phyloP scores from a whole-genome alignment of 1,284 basidiomycete genomes.

The Cryptococcus hybrid region DNA sequence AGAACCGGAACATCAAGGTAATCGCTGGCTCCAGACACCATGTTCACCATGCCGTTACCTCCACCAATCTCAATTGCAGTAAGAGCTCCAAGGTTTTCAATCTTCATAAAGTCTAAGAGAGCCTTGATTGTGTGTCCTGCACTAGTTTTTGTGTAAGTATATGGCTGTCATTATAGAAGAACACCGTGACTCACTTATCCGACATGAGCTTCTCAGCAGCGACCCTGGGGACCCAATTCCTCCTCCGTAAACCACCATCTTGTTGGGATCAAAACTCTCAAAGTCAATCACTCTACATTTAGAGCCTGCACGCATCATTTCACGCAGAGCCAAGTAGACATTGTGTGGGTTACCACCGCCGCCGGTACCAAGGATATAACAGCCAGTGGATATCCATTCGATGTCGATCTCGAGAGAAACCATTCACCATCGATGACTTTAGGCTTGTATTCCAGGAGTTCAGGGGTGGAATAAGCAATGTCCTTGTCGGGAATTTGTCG shows the following conservation, averaged over 20 bases:
- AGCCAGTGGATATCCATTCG: conserved; percentile 40
- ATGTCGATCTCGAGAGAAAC: conserved; percentile 37
- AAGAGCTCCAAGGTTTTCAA: conserved; percentile 18
- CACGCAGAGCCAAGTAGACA: conserved; percentile 23
- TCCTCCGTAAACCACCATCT: conserved; percentile 36
- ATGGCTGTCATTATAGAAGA: too few species aligned
- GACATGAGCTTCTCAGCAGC: conserved; percentile 23
- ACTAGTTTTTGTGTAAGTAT: neutral
- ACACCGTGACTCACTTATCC: conserved; percentile 3
- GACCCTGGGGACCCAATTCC: conserved; percentile 57
- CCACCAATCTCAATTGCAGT: conserved; percentile 53
- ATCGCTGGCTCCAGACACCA: conserved; percentile 46
- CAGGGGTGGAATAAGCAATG: conserved; percentile 30
- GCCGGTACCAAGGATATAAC: conserved; percentile 42
- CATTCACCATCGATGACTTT: conserved; percentile 40
- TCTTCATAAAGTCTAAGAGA: conserved; percentile 14
- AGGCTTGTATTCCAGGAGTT: conserved; percentile 29
- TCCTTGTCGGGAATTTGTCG: conserved; percentile 1
- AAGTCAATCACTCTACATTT: conserved; percentile 33
- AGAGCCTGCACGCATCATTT: conserved; percentile 31
- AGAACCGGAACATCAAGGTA: conserved; percentile 49
- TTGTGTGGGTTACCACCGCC: conserved; percentile 36
- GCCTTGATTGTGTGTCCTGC: neutral
- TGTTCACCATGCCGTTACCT: conserved; percentile 58
- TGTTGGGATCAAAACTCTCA: conserved; percentile 10